Evolutionary conservation across 345 rosid genomes (phyloP).

Genomic region (Eucalyptus curtisii): DNA sequence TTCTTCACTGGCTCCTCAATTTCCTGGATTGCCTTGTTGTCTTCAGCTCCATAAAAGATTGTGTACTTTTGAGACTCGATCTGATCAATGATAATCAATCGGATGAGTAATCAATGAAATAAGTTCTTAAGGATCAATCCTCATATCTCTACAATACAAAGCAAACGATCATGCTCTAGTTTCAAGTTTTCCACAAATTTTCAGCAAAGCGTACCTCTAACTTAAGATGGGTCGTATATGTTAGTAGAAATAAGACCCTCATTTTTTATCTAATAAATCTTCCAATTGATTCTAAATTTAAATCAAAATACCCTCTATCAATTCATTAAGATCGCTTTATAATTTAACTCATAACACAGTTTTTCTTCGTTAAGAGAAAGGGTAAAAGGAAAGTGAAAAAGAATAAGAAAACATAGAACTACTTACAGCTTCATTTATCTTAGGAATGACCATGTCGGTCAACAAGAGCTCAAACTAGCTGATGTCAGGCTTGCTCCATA

Average conservation of each 20-base stretch:
- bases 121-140: background rate
- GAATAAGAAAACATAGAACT: background rate
- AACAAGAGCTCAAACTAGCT: slow-evolving; percentile 1
- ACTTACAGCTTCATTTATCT: background rate
- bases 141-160: background rate
- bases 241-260: background rate
- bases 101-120: background rate
- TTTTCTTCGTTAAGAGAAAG: background rate
- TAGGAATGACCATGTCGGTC: too few species aligned
- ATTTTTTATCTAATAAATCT: background rate
- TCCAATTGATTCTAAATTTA: background rate
- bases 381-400: background rate
- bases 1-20: background rate
- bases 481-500: background rate
- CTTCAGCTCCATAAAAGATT: slow-evolving; percentile 2
- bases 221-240: background rate
- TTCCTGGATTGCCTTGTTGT: background rate
- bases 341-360: background rate
- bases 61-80: background rate
- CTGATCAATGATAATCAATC: background rate
- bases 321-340: background rate
- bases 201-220: too few species aligned
- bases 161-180: background rate
- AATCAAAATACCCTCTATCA: background rate
- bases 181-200: too few species aligned